These are phyloP conservation scores for Carex parvula DNA, from an alignment of 176 grass and related monocot species.

Conservation along the genomic window DNA sequence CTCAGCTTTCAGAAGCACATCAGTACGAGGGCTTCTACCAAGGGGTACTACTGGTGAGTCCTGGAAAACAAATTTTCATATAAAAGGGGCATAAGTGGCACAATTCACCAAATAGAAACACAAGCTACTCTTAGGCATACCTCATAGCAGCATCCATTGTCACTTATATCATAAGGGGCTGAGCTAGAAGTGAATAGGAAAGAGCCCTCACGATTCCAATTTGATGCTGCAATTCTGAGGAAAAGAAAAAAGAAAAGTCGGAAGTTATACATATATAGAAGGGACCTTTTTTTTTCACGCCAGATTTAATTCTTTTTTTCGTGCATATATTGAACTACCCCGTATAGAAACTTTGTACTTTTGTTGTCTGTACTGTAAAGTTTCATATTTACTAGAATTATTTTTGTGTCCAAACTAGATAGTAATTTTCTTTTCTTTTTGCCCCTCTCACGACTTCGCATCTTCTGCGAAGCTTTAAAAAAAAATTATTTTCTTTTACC, in stretches of 20 bases:
- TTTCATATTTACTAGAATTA: neutral
- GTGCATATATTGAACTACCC: neutral
- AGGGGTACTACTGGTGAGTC: constrained; percentile 59
- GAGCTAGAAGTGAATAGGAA: constrained; percentile 93
- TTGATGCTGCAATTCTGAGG: constrained; percentile 71
- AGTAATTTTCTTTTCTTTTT: neutral
- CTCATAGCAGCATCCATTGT: constrained; percentile 78
- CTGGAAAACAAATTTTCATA: constrained; percentile 34
- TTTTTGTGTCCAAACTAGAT: constrained; percentile 4
- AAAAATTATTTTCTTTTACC: constrained; percentile 33
- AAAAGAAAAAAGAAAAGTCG: neutral
- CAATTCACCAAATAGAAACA: neutral
- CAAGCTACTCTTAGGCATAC: constrained; percentile 21
- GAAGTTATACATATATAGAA: neutral
- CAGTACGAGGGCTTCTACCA: constrained; percentile 65
- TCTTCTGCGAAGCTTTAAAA: too few relatives aligned
- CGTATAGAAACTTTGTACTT: neutral
- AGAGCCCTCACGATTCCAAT: constrained; percentile 85
- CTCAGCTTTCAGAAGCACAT: constrained; percentile 84
- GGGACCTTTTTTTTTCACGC: neutral
- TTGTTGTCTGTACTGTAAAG: neutral
- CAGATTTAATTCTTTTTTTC: neutral
- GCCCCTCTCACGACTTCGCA: too few relatives aligned
- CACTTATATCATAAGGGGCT: constrained; percentile 59
- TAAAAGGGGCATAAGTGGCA: neutral